Percentiles rank a stretch among this genome's conserved stretches.
These are phyloP conservation scores for Chalara sp. DNA, from an alignment of 2,329 filamentous ascomycete species.

Conservation along the genomic window DNA sequence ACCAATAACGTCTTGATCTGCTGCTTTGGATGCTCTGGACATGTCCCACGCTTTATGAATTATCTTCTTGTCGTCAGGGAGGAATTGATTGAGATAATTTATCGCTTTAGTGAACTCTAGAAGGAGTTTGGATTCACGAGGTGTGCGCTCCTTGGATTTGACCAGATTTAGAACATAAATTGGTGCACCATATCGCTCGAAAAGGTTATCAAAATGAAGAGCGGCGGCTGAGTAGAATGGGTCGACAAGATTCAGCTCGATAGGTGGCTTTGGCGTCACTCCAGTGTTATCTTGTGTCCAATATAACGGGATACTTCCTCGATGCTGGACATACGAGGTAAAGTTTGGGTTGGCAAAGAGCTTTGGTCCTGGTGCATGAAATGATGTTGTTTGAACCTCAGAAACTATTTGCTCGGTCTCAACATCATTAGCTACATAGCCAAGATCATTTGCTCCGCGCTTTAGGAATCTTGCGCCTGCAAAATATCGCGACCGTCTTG, in stretches of 20 bases:
- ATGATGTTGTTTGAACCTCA: conserved; percentile 88
- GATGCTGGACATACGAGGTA: conserved; percentile 93
- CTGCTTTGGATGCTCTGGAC: conserved; percentile 88
- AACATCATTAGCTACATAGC: conserved; percentile 96
- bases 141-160: conserved; percentile 79
- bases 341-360: conserved; percentile 86
- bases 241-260: conserved; percentile 90
- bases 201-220: conserved; percentile 90
- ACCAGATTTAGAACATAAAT: conserved; percentile 90
- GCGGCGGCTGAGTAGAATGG: conserved; percentile 93
- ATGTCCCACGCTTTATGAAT: conserved; percentile 97
- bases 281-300: conserved; percentile 97
- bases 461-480: conserved; percentile 93
- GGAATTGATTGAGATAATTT: conserved; percentile 87
- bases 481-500: conserved; percentile 84
- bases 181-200: conserved; percentile 86
- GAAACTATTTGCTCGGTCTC: conserved; percentile 98
- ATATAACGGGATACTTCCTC: conserved; percentile 91
- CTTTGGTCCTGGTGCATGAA: conserved; percentile 81
- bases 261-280: conserved; percentile 92
- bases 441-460: conserved; percentile 86
- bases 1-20: conserved; percentile 89
- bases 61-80: conserved; percentile 78
- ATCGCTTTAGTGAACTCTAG: conserved; percentile 83
- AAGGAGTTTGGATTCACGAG: conserved; percentile 85